Evolutionary conservation across 2,329 filamentous ascomycete genomes (phyloP).

Genomic region (Colletotrichum sp.): DNA sequence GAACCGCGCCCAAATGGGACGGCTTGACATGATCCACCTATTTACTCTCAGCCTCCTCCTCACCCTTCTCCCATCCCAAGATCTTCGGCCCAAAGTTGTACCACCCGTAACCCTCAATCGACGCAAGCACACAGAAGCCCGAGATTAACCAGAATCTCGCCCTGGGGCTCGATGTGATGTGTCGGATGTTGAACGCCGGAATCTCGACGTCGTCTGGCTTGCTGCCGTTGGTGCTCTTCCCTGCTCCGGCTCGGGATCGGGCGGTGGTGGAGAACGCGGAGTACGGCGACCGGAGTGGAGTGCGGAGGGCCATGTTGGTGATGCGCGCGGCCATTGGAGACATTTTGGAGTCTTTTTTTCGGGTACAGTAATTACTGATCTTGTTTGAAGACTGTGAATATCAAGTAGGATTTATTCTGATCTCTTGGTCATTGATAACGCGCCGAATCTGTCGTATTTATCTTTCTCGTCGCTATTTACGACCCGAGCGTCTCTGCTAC

Average conservation of each 20-base stretch:
- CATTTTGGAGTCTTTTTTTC: neutral
- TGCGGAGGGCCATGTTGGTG: neutral
- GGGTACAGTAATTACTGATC: neutral
- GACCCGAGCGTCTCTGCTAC: neutral
- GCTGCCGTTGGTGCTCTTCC: neutral
- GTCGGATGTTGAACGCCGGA: conserved; percentile 24
- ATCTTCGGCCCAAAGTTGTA: conserved; percentile 26
- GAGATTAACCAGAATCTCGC: conserved; percentile 16
- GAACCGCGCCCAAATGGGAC: neutral
- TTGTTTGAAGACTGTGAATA: neutral
- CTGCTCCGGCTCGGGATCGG: neutral
- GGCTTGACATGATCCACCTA: neutral
- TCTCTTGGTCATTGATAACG: neutral
- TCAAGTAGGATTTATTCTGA: neutral
- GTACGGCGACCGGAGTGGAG: neutral
- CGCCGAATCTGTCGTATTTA: neutral
- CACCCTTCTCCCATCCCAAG: conserved; percentile 10
- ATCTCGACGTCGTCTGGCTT: conserved; percentile 14
- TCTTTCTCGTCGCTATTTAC: neutral
- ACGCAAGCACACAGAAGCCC: conserved; percentile 17
- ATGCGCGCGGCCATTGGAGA: neutral
- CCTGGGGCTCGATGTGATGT: conserved; percentile 25
- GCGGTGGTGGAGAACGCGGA: conserved; percentile 13
- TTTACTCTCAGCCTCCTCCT: neutral
- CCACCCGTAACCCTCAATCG: conserved; percentile 24